Base-by-base conservation (phyloP, 352 stramenopile species). In the Aphanomyces invadans region DNA sequence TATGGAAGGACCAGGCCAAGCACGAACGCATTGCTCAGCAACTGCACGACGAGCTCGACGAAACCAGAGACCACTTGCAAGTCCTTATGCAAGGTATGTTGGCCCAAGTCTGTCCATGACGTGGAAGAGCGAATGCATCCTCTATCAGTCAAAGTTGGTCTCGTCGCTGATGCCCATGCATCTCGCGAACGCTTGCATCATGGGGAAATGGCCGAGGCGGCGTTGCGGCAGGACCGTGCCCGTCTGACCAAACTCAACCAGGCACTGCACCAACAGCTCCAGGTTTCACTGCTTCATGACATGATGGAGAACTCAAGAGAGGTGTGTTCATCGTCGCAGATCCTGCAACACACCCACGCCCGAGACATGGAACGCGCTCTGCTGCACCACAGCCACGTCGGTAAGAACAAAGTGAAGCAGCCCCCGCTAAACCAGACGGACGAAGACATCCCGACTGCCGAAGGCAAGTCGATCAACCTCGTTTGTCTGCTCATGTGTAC, bases 261-360 rank as follows among this genome's bases (percentile, higher is more conserved):
- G 7, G 11, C 33, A 11, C 21, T 65, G n/a, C 44, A 57, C 1
- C 59, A 65, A 25, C 59, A 65, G 4, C 5, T 65, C 11, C 26
- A 55, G 59, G 59, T 64, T 0, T 10, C 25, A 12, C 19, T 12
- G 46, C 10, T 10, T 10, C 46, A 29, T 28, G 23, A 28, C 46
- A 21, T 12, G 23, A 28, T 54, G n/a, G n/a, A n/a, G n/a, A n/a
- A n/a, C n/a, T n/a, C n/a, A n/a, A n/a, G n/a, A n/a, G n/a, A n/a
- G 45, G 11, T 52, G 44, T 26, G 3, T 53, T n/a, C n/a, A n/a
- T n/a, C n/a, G 0, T 60, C 25, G 53, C 2, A 65, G 59, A 65
- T 65, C 38, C 23, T 65, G 21, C 59, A 56, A 28, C 59, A 65
- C 36, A 65, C 59, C 11, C 59, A 65, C 17, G 59, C 42, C 1